phyloP scores from a whole-genome alignment of 108 stramenopile genomes.

The Cyclotella baltica region DNA sequence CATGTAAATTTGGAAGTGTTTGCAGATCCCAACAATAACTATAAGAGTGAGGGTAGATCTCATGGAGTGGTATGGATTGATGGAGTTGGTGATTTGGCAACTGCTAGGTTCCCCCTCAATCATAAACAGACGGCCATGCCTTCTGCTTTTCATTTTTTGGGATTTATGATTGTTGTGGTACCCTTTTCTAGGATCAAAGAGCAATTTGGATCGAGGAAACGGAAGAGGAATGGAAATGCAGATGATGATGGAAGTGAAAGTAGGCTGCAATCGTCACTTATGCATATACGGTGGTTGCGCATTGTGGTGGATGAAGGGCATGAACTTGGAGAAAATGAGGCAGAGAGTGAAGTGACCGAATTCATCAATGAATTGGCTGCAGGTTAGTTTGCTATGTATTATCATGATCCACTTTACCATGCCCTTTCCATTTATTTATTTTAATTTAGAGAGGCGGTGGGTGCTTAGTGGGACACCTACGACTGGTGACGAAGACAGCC shows the following conservation, averaged over 20 bases:
- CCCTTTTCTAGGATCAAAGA: constrained; percentile 57
- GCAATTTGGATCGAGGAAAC: constrained; percentile 22
- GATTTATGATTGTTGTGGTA: constrained; percentile 57
- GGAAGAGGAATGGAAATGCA: constrained; percentile 20
- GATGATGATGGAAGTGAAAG: neutral
- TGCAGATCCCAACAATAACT: constrained; percentile 27
- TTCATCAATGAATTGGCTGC: constrained; percentile 70
- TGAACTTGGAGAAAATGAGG: constrained; percentile 61
- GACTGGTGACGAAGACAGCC: constrained; percentile 60
- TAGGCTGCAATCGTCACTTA: constrained; percentile 30
- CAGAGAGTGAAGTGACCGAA: constrained; percentile 37
- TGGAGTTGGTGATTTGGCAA: constrained; percentile 60
- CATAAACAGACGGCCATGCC: constrained; percentile 30
- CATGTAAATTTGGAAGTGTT: constrained; percentile 61
- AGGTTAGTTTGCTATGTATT: neutral
- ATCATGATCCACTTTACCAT: neutral
- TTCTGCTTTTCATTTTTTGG: constrained; percentile 35
- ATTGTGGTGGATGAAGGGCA: constrained; percentile 86
- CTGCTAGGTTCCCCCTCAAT: constrained; percentile 49
- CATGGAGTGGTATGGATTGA: constrained; percentile 62
- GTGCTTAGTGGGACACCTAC: constrained; percentile 85
- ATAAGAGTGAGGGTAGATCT: constrained; percentile 8
- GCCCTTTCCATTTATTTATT: neutral
- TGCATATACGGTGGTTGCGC: constrained; percentile 65
- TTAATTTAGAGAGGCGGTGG: constrained; percentile 70